A percentile compares a stretch with the other conserved stretches of the same genome.
Conservation (phyloP, 805 yeast genomes). For the Sugiyamaella boreocaroliniensis region DNA sequence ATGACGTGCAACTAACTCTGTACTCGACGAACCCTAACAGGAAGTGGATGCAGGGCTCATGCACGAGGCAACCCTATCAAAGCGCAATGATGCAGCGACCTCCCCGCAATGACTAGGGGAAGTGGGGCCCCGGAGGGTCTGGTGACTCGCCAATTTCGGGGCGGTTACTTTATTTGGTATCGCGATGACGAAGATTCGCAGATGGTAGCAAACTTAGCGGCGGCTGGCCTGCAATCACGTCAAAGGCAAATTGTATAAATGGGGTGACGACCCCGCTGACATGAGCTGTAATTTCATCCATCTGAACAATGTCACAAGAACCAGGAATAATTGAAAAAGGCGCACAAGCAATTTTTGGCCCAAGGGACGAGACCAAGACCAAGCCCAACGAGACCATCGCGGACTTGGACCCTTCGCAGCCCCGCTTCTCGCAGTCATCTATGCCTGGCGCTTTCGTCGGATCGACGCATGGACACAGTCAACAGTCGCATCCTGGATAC, state of each 20-base stretch:
- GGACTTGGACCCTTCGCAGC: not conserved
- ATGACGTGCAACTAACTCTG: not conserved
- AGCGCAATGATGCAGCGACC: no score
- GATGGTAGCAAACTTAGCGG: not conserved
- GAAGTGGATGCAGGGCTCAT: not conserved
- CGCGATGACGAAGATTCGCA: not conserved
- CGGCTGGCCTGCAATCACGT: not conserved
- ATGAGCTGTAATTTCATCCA: not conserved
- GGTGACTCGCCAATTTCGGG: not conserved
- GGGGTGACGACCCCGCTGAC: no score
- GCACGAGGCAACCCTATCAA: not conserved
- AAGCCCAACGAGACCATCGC: not conserved
- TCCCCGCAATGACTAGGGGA: no score
- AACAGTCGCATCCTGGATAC: not conserved
- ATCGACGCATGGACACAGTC: not conserved
- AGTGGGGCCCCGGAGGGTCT: not conserved
- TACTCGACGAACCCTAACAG: not conserved
- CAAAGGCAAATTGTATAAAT: not conserved
- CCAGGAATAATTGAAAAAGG: constrained; percentile 8
- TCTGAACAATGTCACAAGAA: constrained; percentile 5
- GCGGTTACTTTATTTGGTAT: not conserved
- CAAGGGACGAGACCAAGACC: not conserved
- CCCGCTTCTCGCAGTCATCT: not conserved
- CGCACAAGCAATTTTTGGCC: constrained; percentile 7
- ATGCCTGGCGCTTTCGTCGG: not conserved